Base-by-base conservation (phyloP, 2,329 filamentous ascomycete genomes). In the Scedosporium boydii region DNA sequence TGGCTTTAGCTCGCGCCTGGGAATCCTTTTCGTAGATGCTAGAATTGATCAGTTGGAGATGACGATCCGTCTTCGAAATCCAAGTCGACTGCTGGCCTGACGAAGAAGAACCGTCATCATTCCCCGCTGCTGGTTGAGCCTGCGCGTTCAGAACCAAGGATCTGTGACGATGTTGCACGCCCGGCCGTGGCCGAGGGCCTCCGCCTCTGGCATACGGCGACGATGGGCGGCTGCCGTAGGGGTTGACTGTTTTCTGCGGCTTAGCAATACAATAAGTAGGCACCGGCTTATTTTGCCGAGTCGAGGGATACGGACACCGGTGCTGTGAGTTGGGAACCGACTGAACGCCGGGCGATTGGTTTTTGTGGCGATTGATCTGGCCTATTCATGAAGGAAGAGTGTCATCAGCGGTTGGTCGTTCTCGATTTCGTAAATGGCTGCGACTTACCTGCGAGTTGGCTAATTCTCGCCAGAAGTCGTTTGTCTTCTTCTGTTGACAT, bases 21-120 rank as follows among this genome's bases (percentile, higher is more conserved):
- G 82, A 80, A 64, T 91, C 87, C 71, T 90, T 88, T 66, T 92
- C 87, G 71, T 88, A 95, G 1, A 93, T 83, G 16, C 85, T 84
- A 21, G 87, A 84, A 71, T 93, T 96, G 74, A 96, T 95, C 48
- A 96, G 78, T 72, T 96, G 90, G 70, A 90, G 83, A 70, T 93
- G 89, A 59, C 88, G 87, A 71, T 90, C 89, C 59, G 80, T 87
- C 71, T 87, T 89, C 5, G 86, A 83, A 51, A 95, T 83, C 85
- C 88, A 93, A 23, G 74, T 73, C 3, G 75, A 69, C 38, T 77
- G 74, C 3, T 76, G 70, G 27, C 75, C 73, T 7, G 73, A 71
- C 9, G 73, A 63, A 7, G 73, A 63, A 7, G 73, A 69, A 48
- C 69, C 69, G 16, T 63, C 63, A 34, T 69, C 68, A 16, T 68